These are phyloP conservation scores for Collybiopsis confluens DNA, from an alignment of 768 basidiomycete species.

Conservation along the genomic window DNA sequence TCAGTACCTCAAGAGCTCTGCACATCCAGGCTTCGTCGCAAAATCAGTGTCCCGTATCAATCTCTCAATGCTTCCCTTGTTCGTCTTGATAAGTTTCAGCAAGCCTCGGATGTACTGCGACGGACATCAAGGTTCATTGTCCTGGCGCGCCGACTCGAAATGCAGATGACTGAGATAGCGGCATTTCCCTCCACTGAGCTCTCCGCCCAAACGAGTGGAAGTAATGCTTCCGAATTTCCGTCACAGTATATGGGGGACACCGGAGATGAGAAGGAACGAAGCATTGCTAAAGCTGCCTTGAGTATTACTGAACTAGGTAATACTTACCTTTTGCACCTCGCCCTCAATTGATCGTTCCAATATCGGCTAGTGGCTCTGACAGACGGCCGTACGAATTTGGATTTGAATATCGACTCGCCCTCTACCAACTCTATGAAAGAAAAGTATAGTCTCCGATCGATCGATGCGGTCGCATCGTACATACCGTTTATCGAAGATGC, in stretches of 20 bases:
- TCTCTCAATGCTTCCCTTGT: conserved; percentile 66
- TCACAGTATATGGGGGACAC: conserved; percentile 26
- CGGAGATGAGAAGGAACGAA: conserved; percentile 81
- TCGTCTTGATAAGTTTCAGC: conserved; percentile 74
- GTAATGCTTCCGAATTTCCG: neutral
- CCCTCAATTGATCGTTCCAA: neutral
- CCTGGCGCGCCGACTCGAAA: conserved; percentile 75
- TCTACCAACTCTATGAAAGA: neutral
- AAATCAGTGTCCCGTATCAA: conserved; percentile 83
- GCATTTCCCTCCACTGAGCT: conserved; percentile 10
- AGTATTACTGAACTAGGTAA: conserved; percentile 87
- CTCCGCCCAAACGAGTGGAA: neutral
- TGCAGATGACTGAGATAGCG: conserved; percentile 77
- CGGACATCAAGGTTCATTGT: conserved; percentile 82
- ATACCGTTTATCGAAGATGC: conserved; percentile 70
- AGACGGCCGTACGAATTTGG: conserved; percentile 29
- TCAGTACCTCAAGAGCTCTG: conserved; percentile 11
- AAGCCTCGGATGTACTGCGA: conserved; percentile 80
- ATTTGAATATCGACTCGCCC: conserved; percentile 5
- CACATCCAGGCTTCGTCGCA: conserved; percentile 63
- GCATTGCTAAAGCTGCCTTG: conserved; percentile 90
- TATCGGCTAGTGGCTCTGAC: conserved; percentile 42
- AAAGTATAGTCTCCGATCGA: conserved; percentile 61
- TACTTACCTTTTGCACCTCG: conserved; percentile 20
- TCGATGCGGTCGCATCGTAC: conserved; percentile 68